Conservation (phyloP, 768 basidiomycete genomes). For the Harrya chromipes region DNA sequence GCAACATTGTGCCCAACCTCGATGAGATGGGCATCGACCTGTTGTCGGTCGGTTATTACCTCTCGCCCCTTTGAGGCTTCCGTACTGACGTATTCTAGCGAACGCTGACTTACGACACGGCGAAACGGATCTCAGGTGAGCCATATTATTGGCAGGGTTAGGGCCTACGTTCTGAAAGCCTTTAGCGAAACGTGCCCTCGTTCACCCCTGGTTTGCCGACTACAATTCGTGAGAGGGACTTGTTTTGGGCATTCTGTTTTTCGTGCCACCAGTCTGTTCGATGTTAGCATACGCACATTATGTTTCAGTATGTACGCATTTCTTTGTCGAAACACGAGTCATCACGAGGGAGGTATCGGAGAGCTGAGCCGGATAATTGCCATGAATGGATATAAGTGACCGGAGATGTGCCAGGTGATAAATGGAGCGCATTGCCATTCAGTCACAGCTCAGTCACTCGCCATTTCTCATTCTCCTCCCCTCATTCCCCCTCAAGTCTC, state of each 20-base stretch:
- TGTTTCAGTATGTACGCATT: conserved; percentile 24
- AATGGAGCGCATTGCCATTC: conserved; percentile 31
- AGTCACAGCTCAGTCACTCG: conserved; percentile 29
- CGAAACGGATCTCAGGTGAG: conserved; percentile 89
- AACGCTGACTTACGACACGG: conserved; percentile 82
- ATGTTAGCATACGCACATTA: conserved; percentile 20
- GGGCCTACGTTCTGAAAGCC: conserved; percentile 1
- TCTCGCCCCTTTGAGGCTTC: not conserved
- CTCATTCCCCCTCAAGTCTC: conserved; percentile 4
- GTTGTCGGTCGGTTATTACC: conserved; percentile 50
- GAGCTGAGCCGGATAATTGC: conserved; percentile 19
- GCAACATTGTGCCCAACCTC: conserved; percentile 60
- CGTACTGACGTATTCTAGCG: conserved; percentile 35
- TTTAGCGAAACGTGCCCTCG: conserved; percentile 55
- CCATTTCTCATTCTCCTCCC: conserved; percentile 14
- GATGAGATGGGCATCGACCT: conserved; percentile 81
- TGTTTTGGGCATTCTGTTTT: not conserved
- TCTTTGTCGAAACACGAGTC: not conserved
- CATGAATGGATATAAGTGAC: conserved; percentile 21
- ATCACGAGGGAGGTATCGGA: conserved; percentile 3
- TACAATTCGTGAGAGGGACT: conserved; percentile 33
- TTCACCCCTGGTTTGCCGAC: conserved; percentile 52
- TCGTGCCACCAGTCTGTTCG: conserved; percentile 6
- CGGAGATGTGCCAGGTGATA: conserved; percentile 27
- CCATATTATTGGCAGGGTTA: not conserved